Evolutionary conservation across 1,139 yeast genomes (phyloP).

Genomic region (Yamadazyma friedrichii): DNA sequence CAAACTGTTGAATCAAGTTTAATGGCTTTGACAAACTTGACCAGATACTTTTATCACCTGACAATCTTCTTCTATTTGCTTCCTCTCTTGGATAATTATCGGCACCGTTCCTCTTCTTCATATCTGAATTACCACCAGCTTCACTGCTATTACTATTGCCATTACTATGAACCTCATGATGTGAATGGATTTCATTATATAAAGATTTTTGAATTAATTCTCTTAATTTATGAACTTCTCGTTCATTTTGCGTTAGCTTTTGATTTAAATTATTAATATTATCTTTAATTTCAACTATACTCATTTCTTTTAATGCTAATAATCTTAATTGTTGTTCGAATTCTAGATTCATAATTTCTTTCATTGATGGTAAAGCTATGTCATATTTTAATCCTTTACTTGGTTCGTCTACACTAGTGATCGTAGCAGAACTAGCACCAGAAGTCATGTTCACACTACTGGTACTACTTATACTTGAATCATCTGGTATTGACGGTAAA

Average conservation of each 20-base stretch:
- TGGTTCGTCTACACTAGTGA: background rate
- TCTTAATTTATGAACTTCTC: constrained; percentile 46
- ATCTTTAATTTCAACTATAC: constrained; percentile 55
- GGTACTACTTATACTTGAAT: background rate
- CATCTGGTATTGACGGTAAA: background rate
- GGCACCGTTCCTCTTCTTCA: constrained; percentile 11
- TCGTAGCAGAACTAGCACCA: constrained; percentile 3
- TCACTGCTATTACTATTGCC: background rate
- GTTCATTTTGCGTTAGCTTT: constrained; percentile 39
- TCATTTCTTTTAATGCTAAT: constrained; percentile 63
- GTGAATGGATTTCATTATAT: constrained; percentile 29
- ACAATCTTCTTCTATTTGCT: constrained; percentile 27
- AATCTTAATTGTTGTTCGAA: constrained; percentile 56
- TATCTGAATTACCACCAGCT: no score
- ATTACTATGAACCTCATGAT: background rate
- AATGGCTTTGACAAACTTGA: constrained; percentile 54
- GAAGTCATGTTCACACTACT: background rate
- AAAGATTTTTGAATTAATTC: constrained; percentile 40
- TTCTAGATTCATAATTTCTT: constrained; percentile 30
- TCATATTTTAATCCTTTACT: constrained; percentile 24
- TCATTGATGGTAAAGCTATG: constrained; percentile 32
- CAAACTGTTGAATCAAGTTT: constrained; percentile 64
- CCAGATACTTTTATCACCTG: constrained; percentile 28
- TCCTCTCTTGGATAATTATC: constrained; percentile 35
- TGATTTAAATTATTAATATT: constrained; percentile 34